Evolutionary conservation across 805 yeast genomes (phyloP), one percentile per base, ranked within the genome.

Genomic region (Pichia californica): DNA sequence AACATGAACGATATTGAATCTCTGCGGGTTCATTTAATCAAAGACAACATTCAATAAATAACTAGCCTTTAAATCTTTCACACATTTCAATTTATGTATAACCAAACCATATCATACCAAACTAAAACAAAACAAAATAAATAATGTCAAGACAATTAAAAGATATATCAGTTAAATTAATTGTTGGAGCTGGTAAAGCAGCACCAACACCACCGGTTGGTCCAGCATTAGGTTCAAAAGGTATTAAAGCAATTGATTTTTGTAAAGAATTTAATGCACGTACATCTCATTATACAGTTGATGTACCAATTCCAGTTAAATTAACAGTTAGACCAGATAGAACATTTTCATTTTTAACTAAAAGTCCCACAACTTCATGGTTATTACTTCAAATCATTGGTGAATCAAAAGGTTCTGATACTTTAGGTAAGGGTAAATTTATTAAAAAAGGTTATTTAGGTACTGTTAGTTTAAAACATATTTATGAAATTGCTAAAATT

Each of bases 121-220:
- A n/a, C n/a, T n/a, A n/a, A n/a, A n/a, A n/a, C n/a, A n/a, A n/a
- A n/a, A n/a, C n/a, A n/a, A n/a, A n/a, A 19, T 14, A 23, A 23
- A 9, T 23, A 28, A 49, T 47, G 52, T 46, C 53, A 11, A 58
- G 59, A 39, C 58, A 59, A 23, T 38, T 57, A 21, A 84, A 79
- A 61, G 83, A 79, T 61, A 69, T 81, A 31, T 58, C 89, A 54
- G 88, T 91, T 42, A 93, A 91, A 64, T 76, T 91, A 48, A 81
- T 91, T 40, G 98, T 91, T 4, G 96, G 91, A 8, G 98, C 99
- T 5, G 98, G 98, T 4, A 86, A 88, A 62, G 99, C 99, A 0
- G 93, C 97, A 2, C 98, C 99, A 33, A 83, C 96, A 2, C 99
- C 99, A 25, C 99, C 99, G 7, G 98, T 93, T 25, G 99, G 99